A percentile compares a stretch with the other conserved stretches of the same genome.
Conservation (phyloP, 2,329 filamentous ascomycete genomes). For the Penicillium freii region DNA sequence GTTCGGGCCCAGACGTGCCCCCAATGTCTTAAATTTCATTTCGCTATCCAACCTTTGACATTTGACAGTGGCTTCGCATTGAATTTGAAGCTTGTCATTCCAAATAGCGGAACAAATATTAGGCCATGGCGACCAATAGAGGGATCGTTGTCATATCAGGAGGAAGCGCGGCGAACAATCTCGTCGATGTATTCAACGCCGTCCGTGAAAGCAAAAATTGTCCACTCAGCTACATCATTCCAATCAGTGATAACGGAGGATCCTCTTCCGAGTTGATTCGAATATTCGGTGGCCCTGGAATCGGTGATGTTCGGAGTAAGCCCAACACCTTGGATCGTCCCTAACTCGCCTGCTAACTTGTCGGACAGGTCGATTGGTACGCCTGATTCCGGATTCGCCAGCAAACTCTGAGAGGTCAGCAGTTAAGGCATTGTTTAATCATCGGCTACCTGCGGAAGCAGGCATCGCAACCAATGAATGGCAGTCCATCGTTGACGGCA, state of each 20-base stretch:
- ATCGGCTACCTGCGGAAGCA: conserved; percentile 68
- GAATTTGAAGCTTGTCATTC: too few relatives aligned
- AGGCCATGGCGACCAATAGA: conserved; percentile 27
- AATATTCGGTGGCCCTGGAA: conserved; percentile 88
- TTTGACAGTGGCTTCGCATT: neutral
- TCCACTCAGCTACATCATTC: conserved; percentile 79
- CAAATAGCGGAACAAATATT: neutral
- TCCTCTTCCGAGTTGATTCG: conserved; percentile 91
- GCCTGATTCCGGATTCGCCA: conserved; percentile 71
- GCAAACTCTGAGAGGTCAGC: conserved; percentile 66
- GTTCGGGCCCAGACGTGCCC: conserved; percentile 1
- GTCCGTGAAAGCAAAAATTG: conserved; percentile 65
- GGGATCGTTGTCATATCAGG: conserved; percentile 86
- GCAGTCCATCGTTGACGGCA: conserved; percentile 83
- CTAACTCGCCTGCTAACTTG: conserved; percentile 9
- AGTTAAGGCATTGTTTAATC: conserved; percentile 82
- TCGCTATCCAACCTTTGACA: neutral
- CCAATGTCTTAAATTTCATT: neutral
- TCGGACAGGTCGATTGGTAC: conserved; percentile 72
- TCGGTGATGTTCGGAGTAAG: conserved; percentile 73
- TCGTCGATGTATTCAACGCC: conserved; percentile 82
- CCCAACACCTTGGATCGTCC: neutral
- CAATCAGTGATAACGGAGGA: conserved; percentile 93
- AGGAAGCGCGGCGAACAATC: conserved; percentile 88
- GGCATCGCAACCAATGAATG: conserved; percentile 70